These are phyloP conservation scores for Arthrinium phaeospermum DNA, from an alignment of 2,329 filamentous ascomycete species.

Conservation along the genomic window DNA sequence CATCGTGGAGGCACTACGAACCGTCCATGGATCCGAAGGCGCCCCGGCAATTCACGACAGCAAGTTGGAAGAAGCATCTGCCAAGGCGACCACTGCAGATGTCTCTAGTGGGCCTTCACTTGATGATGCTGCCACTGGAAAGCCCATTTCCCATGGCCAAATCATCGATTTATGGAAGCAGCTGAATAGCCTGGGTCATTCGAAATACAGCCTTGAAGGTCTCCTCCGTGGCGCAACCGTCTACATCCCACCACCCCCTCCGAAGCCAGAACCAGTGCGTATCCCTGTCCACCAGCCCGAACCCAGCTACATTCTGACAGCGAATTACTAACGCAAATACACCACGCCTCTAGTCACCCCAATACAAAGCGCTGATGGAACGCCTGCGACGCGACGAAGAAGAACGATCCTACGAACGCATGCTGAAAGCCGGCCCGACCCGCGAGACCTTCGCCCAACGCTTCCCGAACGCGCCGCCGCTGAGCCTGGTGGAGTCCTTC, in stretches of 20 bases:
- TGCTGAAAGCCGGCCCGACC: slow-evolving; percentile 67
- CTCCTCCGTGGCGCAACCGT: slow-evolving; percentile 75
- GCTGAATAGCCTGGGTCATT: slow-evolving; percentile 46
- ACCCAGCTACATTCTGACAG: slow-evolving; percentile 18
- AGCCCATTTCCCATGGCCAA: slow-evolving; percentile 75
- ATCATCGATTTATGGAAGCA: slow-evolving; percentile 66
- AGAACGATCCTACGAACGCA: slow-evolving; percentile 78
- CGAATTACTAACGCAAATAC: slow-evolving; percentile 21
- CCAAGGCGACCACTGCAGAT: slow-evolving; percentile 54
- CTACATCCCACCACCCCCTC: slow-evolving; percentile 79
- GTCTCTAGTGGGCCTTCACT: slow-evolving; percentile 54
- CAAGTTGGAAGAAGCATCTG: slow-evolving; percentile 15
- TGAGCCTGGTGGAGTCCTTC: slow-evolving; percentile 56
- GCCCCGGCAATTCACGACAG: slow-evolving; percentile 18
- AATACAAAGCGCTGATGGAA: slow-evolving; percentile 89
- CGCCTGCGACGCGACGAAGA: slow-evolving; percentile 84
- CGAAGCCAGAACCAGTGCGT: slow-evolving; percentile 77
- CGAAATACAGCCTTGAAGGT: slow-evolving; percentile 63
- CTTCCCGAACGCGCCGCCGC: slow-evolving; percentile 55
- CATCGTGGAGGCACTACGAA: slow-evolving; percentile 66
- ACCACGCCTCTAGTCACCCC: slow-evolving; percentile 61
- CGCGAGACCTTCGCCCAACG: slow-evolving; percentile 65
- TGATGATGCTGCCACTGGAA: slow-evolving; percentile 58
- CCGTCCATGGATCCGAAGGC: slow-evolving; percentile 34
- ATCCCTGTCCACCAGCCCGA: neutral